Conservation (phyloP, 1,139 yeast genomes). For the Entelexis paramagnoliae region DNA sequence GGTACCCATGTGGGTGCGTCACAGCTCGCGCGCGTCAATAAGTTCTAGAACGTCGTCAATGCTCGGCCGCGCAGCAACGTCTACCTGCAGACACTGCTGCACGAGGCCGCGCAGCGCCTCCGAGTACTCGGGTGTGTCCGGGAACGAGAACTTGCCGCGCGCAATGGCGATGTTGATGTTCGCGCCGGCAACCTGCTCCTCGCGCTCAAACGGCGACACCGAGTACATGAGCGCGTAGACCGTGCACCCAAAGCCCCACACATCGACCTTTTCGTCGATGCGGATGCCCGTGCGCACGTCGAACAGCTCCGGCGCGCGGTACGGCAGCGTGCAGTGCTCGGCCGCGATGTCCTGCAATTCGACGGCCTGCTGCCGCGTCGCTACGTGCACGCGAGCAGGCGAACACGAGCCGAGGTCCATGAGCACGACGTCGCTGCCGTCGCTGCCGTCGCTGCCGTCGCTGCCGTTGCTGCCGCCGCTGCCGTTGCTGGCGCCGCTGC, state of each 20-base stretch:
- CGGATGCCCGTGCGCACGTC: conserved; percentile 57
- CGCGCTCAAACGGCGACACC: conserved; percentile 76
- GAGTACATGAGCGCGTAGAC: conserved; percentile 69
- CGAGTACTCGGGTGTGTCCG: conserved; percentile 46
- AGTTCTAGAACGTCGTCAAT: conserved; percentile 6
- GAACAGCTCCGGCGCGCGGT: conserved; percentile 80
- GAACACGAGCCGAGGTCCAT: conserved; percentile 79
- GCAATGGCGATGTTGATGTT: conserved; percentile 66
- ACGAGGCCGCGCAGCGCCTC: conserved; percentile 48
- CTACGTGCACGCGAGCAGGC: conserved; percentile 47
- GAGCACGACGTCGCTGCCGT: conserved; percentile 61
- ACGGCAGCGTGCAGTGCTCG: conserved; percentile 79
- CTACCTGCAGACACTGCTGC: conserved; percentile 36
- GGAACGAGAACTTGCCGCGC: conserved; percentile 59
- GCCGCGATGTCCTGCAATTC: conserved; percentile 71
- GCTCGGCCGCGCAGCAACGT: conserved; percentile 14
- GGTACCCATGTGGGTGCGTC: too few species aligned
- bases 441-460: conserved; percentile 60
- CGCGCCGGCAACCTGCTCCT: conserved; percentile 74
- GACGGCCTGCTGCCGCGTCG: conserved; percentile 59
- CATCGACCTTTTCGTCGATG: conserved; percentile 66
- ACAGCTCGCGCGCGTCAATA: background rate
- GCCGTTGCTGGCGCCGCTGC: conserved; percentile 52
- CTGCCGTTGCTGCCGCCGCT: conserved; percentile 58
- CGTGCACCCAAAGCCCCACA: conserved; percentile 87